A percentile compares a stretch with the other conserved stretches of the same genome.
Evolutionary conservation across 495 filamentous ascomycete species (phyloP).

Genomic region (Usnea hakonensis): DNA sequence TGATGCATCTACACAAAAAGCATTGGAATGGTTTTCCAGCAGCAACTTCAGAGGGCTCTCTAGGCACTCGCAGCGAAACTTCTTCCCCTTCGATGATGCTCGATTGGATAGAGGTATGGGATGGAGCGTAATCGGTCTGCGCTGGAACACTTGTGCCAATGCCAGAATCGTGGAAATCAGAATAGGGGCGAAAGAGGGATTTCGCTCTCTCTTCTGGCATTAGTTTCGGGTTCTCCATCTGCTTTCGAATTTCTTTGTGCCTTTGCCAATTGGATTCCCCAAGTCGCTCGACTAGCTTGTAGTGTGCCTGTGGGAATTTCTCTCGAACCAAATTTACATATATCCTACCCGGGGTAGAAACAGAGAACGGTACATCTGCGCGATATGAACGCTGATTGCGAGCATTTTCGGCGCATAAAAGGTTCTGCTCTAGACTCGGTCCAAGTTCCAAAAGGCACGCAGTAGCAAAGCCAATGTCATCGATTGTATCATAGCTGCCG

Average conservation of each 20-base stretch:
- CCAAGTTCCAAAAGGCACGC: slow-evolving; percentile 15
- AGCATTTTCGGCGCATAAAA: slow-evolving; percentile 1
- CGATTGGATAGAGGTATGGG: slow-evolving; percentile 19
- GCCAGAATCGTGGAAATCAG: slow-evolving; percentile 21
- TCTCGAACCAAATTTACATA: slow-evolving; percentile 16
- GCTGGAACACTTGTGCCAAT: slow-evolving; percentile 16
- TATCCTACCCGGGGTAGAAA: slow-evolving; percentile 17
- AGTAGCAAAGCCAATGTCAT: slow-evolving; percentile 1
- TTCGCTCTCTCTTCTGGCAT: background rate
- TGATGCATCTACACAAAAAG: slow-evolving; percentile 7
- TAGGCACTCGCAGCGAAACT: slow-evolving; percentile 13
- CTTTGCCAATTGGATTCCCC: slow-evolving; percentile 23
- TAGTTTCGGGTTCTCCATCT: background rate
- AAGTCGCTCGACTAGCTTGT: slow-evolving; percentile 16
- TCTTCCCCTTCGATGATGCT: slow-evolving; percentile 2
- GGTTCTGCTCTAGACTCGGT: slow-evolving; percentile 15
- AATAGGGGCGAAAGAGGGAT: slow-evolving; percentile 9
- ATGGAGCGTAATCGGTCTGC: slow-evolving; percentile 13
- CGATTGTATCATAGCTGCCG: background rate
- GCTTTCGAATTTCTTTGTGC: slow-evolving; percentile 1
- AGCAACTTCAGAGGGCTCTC: slow-evolving; percentile 9
- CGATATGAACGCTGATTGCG: background rate
- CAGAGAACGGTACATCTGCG: slow-evolving; percentile 1
- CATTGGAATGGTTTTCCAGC: slow-evolving; percentile 18
- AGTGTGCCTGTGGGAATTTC: slow-evolving; percentile 9